These are phyloP conservation scores for Lepidium didymum DNA, from an alignment of 345 rosid species.

Conservation along the genomic window DNA sequence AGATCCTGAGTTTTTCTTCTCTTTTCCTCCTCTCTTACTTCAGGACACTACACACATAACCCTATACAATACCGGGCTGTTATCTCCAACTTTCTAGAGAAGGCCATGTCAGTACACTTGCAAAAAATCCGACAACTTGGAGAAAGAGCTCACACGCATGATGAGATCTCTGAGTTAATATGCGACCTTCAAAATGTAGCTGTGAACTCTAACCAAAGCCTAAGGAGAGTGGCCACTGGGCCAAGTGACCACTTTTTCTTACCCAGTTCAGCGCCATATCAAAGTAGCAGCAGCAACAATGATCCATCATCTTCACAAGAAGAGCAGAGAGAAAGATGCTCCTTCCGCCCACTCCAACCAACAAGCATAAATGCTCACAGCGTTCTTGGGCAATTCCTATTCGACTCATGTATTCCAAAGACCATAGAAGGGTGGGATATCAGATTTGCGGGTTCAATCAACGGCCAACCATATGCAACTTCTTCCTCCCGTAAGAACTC, in stretches of 20 bases:
- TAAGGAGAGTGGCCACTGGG: constrained; percentile 66
- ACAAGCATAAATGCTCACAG: constrained; percentile 72
- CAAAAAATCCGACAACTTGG: constrained; percentile 51
- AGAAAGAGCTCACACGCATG: constrained; percentile 48
- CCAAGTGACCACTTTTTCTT: constrained; percentile 81
- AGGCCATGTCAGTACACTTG: constrained; percentile 48
- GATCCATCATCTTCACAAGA: constrained; percentile 43
- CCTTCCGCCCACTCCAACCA: constrained; percentile 35
- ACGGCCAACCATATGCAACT: constrained; percentile 64
- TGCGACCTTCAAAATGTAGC: constrained; percentile 87
- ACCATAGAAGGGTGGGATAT: constrained; percentile 98
- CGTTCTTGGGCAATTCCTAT: constrained; percentile 77
- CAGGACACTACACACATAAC: constrained; percentile 69
- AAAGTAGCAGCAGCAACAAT: constrained; percentile 23
- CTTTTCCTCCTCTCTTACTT: neutral
- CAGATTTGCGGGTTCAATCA: constrained; percentile 59
- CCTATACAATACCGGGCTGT: constrained; percentile 73
- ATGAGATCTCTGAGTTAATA: constrained; percentile 71
- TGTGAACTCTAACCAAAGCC: constrained; percentile 80
- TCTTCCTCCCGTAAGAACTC: constrained; percentile 42
- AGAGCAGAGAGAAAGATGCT: constrained; percentile 43
- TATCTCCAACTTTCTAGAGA: constrained; percentile 57
- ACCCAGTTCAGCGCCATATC: constrained; percentile 61
- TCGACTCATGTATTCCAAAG: constrained; percentile 85
- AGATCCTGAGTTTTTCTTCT: neutral